Base-by-base conservation (phyloP, 2,329 filamentous ascomycete genomes). In the Lomentospora prolificans region DNA sequence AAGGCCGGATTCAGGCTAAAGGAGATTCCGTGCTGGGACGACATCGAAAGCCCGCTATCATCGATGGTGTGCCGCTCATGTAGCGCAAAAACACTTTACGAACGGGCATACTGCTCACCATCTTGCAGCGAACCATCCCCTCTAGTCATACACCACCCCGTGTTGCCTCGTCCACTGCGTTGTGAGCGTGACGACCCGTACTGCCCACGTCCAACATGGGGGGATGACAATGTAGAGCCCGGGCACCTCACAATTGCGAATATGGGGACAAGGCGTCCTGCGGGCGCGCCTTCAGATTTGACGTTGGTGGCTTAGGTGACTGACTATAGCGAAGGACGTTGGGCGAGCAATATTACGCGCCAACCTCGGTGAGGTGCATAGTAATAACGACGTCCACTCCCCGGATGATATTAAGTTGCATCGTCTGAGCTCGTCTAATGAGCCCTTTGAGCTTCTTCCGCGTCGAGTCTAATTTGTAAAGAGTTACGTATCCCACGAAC, bases 1-100 rank as follows among this genome's bases (percentile, higher is more conserved):
- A 25, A 25, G 14, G 25, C 50, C 25, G 12, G 22, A 48, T 41
- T 53, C 51, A 53, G 51, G 51, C 51, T 53, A 53, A 53, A 53
- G 8, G 9, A 9, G 22, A 24, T 31, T 22, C 50, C 27, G 14
- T 19, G 3, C 10, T 12, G 24, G 25, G 17, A 8, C 17, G n/a
- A 22, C 44, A 19, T 48, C 22, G 3, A 48, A 10, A 48, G 17
- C 6, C 22, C 44, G 22, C 10, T 25, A 22, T 48, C 44, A 10
- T 25, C 44, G 44, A 48, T 27, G 22, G 44, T 10, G 44, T 22
- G 22, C 44, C 44, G 22, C 22, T 25, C 24, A 10, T 17, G 44
- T 27, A 10, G 8, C 44, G 17, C 22, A 14, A 19, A 4, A 6
- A 12, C 22, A 25, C 44, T 25, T 48, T 22, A 22, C 3, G 44